Percentiles rank a stretch among this genome's conserved stretches.
These are phyloP conservation scores for Lactuca sativa DNA, from an alignment of 129 eudicot species.

Conservation along the genomic window DNA sequence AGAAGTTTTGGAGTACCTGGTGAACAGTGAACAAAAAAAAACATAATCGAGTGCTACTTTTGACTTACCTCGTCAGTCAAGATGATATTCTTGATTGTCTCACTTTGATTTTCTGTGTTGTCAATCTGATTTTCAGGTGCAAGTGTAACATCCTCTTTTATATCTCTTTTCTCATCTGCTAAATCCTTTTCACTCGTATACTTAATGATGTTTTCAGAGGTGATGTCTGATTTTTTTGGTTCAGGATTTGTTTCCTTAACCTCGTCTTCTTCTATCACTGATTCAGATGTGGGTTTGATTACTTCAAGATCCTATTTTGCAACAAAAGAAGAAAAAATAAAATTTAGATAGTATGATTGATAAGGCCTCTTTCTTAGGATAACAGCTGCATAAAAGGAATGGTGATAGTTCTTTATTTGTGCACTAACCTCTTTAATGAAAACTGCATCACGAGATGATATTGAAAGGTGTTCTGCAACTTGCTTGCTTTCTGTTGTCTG, in stretches of 20 bases:
- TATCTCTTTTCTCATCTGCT: constrained; percentile 12
- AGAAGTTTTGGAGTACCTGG: neutral
- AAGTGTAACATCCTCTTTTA: constrained; percentile 21
- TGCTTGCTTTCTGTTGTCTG: neutral
- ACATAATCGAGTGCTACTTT: neutral
- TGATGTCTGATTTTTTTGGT: constrained; percentile 21
- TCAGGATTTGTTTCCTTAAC: constrained; percentile 16
- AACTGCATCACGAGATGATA: neutral
- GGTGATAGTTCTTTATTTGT: neutral
- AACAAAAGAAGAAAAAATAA: neutral
- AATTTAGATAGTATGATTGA: neutral
- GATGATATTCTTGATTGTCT: constrained; percentile 20
- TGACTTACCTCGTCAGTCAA: constrained; percentile 32
- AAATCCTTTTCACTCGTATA: constrained; percentile 9
- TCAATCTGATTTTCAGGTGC: constrained; percentile 25
- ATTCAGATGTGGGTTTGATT: constrained; percentile 24
- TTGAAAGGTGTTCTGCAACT: neutral
- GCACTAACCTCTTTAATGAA: neutral
- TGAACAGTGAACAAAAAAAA: constrained; percentile 6
- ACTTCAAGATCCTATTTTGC: constrained; percentile 15
- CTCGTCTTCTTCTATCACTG: constrained; percentile 5
- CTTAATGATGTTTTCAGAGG: constrained; percentile 17
- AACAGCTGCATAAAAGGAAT: neutral
- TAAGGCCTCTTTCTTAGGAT: neutral
- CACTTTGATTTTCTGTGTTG: constrained; percentile 1